A percentile compares a stretch with the other conserved stretches of the same genome.
Conservation (phyloP, 2,329 filamentous ascomycete genomes). For the Penicillium sp. region DNA sequence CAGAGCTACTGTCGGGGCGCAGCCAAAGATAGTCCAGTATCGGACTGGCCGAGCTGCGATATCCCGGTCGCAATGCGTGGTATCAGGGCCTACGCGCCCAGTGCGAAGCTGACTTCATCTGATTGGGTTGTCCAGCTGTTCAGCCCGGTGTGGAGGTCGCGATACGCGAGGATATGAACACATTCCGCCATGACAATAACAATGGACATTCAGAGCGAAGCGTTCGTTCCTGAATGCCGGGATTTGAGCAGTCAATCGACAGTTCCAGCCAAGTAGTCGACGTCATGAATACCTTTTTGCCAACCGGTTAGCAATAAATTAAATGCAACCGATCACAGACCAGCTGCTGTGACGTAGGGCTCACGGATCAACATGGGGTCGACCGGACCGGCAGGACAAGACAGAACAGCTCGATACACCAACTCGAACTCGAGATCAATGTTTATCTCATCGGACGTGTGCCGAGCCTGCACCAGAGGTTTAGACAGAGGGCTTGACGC, state of each 20-base stretch:
- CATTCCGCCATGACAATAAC: not conserved
- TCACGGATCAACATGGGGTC: conserved; percentile 22
- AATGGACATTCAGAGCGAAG: not conserved
- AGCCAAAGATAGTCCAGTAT: conserved; percentile 13
- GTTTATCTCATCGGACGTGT: not conserved
- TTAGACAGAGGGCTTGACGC: not conserved
- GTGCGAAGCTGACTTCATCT: conserved; percentile 14
- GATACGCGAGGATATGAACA: not conserved
- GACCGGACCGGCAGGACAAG: too few relatives aligned
- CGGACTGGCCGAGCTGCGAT: conserved; percentile 18
- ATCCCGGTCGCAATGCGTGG: conserved; percentile 10
- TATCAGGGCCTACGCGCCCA: conserved; percentile 8
- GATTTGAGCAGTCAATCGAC: not conserved
- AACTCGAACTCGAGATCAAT: too few relatives aligned
- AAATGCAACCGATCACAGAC: conserved; percentile 5
- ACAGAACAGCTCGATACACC: too few relatives aligned
- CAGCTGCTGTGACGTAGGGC: conserved; percentile 23
- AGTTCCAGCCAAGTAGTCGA: not conserved
- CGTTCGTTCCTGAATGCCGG: not conserved
- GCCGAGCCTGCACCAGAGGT: not conserved
- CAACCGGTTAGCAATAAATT: conserved; percentile 6
- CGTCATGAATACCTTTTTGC: not conserved
- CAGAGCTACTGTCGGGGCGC: conserved; percentile 17
- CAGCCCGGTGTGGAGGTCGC: not conserved
- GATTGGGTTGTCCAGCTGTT: conserved; percentile 15